Conservation (phyloP, 371 early-diverging fungal genomes). For the Funneliformis caledonium region DNA sequence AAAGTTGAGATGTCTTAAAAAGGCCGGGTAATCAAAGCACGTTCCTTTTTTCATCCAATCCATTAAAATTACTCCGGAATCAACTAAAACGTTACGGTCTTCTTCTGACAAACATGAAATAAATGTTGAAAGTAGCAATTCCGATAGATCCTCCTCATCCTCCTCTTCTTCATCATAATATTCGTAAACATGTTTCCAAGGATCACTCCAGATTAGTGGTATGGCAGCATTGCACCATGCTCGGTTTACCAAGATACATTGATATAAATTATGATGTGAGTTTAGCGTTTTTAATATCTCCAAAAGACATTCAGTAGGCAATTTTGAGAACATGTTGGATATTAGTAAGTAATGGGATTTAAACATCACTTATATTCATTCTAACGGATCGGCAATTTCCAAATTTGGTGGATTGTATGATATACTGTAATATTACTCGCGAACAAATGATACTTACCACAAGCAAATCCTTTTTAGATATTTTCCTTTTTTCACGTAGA, state of each 20-base stretch:
- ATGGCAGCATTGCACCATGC: conserved; percentile 1
- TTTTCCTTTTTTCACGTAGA: no score
- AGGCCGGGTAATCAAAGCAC: not conserved
- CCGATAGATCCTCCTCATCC: not conserved
- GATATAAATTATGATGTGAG: not conserved
- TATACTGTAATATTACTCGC: no score
- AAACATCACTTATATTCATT: no score
- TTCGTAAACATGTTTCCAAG: not conserved
- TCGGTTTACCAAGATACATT: conserved; percentile 14
- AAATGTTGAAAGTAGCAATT: not conserved
- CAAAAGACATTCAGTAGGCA: not conserved
- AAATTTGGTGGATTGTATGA: no score
- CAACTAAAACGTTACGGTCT: not conserved
- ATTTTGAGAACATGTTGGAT: not conserved
- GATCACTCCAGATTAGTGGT: conserved; percentile 7
- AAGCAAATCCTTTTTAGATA: no score
- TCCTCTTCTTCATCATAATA: not conserved
- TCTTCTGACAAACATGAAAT: not conserved
- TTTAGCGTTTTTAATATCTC: not conserved
- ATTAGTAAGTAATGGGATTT: not conserved
- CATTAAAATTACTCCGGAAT: not conserved
- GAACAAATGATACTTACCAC: no score
- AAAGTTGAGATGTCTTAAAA: not conserved
- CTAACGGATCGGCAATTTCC: no score
- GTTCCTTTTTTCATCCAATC: not conserved